A percentile compares a stretch with the other conserved stretches of the same genome.
phyloP scores from a whole-genome alignment of 495 filamentous ascomycete species.

The Podospora sp. region DNA sequence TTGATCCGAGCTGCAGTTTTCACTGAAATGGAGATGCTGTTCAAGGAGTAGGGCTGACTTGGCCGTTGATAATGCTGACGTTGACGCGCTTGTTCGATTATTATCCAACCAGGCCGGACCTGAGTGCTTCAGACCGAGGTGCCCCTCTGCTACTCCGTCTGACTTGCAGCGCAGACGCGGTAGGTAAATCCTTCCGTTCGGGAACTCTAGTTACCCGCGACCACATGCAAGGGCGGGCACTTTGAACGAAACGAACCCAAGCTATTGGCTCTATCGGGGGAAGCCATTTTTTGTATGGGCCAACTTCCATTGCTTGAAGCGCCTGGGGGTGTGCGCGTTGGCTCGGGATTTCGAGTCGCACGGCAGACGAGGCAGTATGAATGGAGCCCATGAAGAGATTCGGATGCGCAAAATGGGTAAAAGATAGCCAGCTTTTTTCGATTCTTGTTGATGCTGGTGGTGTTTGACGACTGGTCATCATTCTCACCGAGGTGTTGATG shows the following conservation, averaged over 20 bases:
- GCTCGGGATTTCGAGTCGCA: background rate
- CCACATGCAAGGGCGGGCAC: slow-evolving; percentile 7
- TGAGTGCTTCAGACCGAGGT: too few relatives aligned
- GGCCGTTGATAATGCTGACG: background rate
- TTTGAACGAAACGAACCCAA: background rate
- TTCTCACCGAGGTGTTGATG: background rate
- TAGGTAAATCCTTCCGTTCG: background rate
- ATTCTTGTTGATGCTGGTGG: background rate
- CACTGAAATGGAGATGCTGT: background rate
- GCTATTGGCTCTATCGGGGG: background rate
- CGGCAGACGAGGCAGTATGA: background rate
- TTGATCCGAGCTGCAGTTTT: background rate
- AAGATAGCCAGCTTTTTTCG: background rate
- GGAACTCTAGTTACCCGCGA: background rate
- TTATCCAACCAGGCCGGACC: background rate
- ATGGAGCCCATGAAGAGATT: background rate
- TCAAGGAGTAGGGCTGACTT: background rate
- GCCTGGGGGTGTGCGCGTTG: background rate
- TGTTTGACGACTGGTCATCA: background rate
- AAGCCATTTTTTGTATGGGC: background rate
- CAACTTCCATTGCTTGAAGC: background rate
- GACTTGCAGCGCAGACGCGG: background rate
- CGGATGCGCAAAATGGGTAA: background rate
- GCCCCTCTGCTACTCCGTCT: background rate
- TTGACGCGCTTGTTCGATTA: background rate